A percentile compares a stretch with the other conserved stretches of the same genome.
Conservation (phyloP, 2,329 filamentous ascomycete genomes). For the Colletotrichum gigasporum region DNA sequence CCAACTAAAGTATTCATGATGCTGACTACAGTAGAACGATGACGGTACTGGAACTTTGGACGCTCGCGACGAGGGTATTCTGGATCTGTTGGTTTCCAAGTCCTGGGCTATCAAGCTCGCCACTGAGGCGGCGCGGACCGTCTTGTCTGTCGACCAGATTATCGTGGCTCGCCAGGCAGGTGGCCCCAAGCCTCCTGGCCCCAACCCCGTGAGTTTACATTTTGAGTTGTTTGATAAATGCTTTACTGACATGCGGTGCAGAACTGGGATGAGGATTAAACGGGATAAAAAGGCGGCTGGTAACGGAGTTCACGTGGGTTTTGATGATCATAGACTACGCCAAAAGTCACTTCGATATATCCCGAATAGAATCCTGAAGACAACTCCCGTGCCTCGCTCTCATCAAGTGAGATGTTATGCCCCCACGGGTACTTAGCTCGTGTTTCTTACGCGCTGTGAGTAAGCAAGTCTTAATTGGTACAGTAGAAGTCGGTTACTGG, state of each 20-base stretch:
- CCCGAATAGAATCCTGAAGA: conserved; percentile 30
- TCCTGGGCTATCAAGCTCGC: conserved; percentile 97
- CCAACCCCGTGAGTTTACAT: conserved; percentile 72
- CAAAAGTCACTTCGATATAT: conserved; percentile 33
- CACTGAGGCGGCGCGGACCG: conserved; percentile 91
- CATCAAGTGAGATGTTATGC: no score
- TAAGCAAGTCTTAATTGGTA: no score
- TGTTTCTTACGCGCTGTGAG: no score
- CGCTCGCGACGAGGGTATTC: conserved; percentile 85
- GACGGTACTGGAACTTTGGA: conserved; percentile 85
- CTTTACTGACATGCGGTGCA: conserved; percentile 43
- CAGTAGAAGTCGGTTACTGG: no score
- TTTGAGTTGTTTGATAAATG: background rate
- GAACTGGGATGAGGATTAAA: conserved; percentile 73
- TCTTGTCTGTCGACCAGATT: conserved; percentile 97
- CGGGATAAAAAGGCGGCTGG: conserved; percentile 18
- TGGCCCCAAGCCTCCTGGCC: conserved; percentile 94
- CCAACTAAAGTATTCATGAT: background rate
- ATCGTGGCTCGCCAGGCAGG: conserved; percentile 98
- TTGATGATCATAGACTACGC: conserved; percentile 31
- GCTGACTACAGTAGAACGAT: conserved; percentile 65
- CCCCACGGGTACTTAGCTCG: no score
- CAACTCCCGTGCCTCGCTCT: conserved; percentile 7
- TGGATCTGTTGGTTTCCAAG: conserved; percentile 92
- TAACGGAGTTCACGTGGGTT: conserved; percentile 30